A percentile compares a stretch with the other conserved stretches of the same genome.
phyloP scores from a whole-genome alignment of 305 asterid genomes.

The Fraxinus baroniana region DNA sequence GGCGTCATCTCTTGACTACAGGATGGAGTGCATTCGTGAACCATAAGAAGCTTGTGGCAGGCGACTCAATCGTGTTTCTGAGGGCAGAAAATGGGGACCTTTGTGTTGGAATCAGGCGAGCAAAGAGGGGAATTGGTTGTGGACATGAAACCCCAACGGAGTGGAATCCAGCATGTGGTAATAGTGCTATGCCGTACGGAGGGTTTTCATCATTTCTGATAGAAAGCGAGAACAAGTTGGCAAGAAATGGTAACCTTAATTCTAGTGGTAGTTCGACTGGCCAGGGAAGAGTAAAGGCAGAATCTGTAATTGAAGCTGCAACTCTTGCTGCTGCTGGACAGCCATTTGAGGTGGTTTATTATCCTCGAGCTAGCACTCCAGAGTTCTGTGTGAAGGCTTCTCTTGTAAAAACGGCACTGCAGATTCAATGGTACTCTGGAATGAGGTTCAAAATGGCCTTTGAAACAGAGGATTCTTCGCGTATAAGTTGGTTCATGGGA shows the following conservation, averaged over 20 bases:
- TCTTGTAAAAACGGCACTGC: conserved; percentile 59
- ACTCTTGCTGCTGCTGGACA: conserved; percentile 60
- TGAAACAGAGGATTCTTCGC: conserved; percentile 84
- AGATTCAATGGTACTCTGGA: conserved; percentile 69
- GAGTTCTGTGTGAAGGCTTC: conserved; percentile 82
- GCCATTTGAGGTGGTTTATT: conserved; percentile 73
- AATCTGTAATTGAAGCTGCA: conserved; percentile 69
- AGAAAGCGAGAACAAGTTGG: conserved; percentile 48
- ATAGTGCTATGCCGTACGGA: conserved; percentile 47
- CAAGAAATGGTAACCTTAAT: conserved; percentile 27
- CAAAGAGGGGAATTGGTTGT: conserved; percentile 63
- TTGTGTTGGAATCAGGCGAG: conserved; percentile 77
- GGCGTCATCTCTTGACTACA: conserved; percentile 86
- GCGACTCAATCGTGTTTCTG: conserved; percentile 79
- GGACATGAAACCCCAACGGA: conserved; percentile 53
- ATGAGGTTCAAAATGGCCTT: conserved; percentile 91
- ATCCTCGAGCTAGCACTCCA: conserved; percentile 84
- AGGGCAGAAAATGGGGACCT: conserved; percentile 71
- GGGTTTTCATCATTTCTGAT: conserved; percentile 54
- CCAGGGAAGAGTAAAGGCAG: conserved; percentile 53
- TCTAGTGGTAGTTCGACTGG: conserved; percentile 23
- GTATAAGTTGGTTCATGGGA: conserved; percentile 95
- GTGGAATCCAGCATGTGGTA: conserved; percentile 54
- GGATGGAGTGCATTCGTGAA: conserved; percentile 93
- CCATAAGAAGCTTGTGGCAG: conserved; percentile 86